A percentile compares a stretch with the other conserved stretches of the same genome.
Evolutionary conservation across 768 basidiomycete species (phyloP).

Genomic region (Kwoniella sp.): DNA sequence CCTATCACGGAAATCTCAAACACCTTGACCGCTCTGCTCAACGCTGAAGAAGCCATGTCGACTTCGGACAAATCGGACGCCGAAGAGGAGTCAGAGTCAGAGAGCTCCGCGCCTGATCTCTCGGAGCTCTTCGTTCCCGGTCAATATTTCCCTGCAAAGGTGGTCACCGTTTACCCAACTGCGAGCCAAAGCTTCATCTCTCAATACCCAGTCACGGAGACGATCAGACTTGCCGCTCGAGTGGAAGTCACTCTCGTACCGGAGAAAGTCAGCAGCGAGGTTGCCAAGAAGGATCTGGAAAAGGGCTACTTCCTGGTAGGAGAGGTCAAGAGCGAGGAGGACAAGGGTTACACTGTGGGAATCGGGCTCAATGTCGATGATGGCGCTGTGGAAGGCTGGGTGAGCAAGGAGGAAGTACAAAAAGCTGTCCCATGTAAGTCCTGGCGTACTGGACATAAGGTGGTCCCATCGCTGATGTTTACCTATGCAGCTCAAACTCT

Average conservation of each 20-base stretch:
- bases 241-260: constrained; percentile 85
- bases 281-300: constrained; percentile 75
- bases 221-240: constrained; percentile 47
- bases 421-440: constrained; percentile 51
- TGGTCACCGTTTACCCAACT: constrained; percentile 69
- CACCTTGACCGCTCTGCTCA: constrained; percentile 73
- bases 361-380: constrained; percentile 65
- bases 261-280: constrained; percentile 77
- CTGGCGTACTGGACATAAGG: neutral
- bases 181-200: constrained; percentile 60
- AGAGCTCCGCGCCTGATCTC: constrained; percentile 64
- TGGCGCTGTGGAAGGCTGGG: constrained; percentile 73
- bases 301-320: constrained; percentile 62
- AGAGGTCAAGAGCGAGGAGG: constrained; percentile 81
- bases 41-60: constrained; percentile 60
- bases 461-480: neutral
- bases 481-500: constrained; percentile 57
- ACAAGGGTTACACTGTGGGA: constrained; percentile 90
- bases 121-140: constrained; percentile 76
- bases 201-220: constrained; percentile 53
- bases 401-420: constrained; percentile 73
- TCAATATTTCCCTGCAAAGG: constrained; percentile 79
- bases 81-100: constrained; percentile 59
- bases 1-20: constrained; percentile 89
- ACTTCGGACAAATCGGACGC: constrained; percentile 59